Base-by-base conservation (phyloP, 2,329 filamentous ascomycete genomes). In the Lachnellula willkommii region DNA sequence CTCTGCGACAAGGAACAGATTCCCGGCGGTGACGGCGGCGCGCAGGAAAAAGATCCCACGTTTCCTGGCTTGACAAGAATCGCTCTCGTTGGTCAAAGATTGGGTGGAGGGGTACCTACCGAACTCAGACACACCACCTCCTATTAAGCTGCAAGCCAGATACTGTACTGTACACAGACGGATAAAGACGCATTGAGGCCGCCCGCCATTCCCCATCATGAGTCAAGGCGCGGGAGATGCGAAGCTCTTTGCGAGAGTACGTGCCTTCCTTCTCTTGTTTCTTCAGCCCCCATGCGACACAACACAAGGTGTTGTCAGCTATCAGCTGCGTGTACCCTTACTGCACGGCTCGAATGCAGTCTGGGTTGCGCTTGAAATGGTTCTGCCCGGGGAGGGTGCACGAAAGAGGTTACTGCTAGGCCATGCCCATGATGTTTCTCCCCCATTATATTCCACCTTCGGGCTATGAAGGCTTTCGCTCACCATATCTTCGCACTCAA, bases 211-310 rank as follows among this genome's bases (percentile, higher is more conserved):
- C 9, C 28, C 28, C 28, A 68, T 51, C 47, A 71, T 71, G 69
- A 68, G 65, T 62, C 69, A 67, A 54, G 75, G 84, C 74, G 90
- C 89, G 77, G 91, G 94, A 75, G 94, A 97, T 84, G 95, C 94
- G 77, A 97, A 96, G 84, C 87, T 99, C 77, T 99, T 99, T 79
- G 93, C 94, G 74, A 86, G 94, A 79, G 94, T 99, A 87, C 68
- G 84, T 84, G 59, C 54, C 57, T 60, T 52, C 45, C 37, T 60
- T 59, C 58, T 61, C 56, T 60, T 58, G 62, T 62, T 64, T 54
- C 48, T 52, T 22, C 42, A 62, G 55, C 55, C 52, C 54, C 24
- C 3, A 22, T 17, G 45, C 45, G 22, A 32, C 45, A 47, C 45
- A 14, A 32, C 45, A 47, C 46, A 37, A 43, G 20, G 39, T 42